These are phyloP conservation scores for Colletotrichum zoysiae DNA, from an alignment of 2,329 filamentous ascomycete species.

Conservation along the genomic window DNA sequence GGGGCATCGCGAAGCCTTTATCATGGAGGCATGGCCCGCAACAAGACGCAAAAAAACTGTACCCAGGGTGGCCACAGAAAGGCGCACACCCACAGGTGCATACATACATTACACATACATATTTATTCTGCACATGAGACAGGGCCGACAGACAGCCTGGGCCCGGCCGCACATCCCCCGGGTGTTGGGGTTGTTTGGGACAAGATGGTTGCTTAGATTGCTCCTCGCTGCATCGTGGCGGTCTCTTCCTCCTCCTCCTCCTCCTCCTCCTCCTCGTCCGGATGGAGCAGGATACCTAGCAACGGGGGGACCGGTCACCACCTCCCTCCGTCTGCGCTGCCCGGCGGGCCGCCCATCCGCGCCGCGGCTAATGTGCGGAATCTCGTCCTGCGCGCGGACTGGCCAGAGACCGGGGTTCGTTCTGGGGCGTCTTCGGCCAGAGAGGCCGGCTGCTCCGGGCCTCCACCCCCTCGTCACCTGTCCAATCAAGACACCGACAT, in stretches of 20 bases:
- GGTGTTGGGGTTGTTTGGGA: conserved; percentile 7
- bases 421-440: conserved; percentile 18
- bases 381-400: conserved; percentile 25
- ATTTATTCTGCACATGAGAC: conserved; percentile 3
- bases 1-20: conserved; percentile 42
- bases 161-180: not conserved
- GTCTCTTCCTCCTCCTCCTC: too few species aligned
- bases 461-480: too few species aligned
- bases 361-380: conserved; percentile 36
- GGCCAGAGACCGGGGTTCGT: conserved; percentile 19
- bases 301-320: conserved; percentile 2
- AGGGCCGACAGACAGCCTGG: conserved; percentile 15
- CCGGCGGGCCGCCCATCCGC: conserved; percentile 38
- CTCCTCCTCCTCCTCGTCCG: not conserved
- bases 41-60: not conserved
- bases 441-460: conserved; percentile 23
- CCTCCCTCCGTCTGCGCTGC: conserved; percentile 23
- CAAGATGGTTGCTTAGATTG: conserved; percentile 23
- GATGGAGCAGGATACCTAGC: conserved; percentile 10
- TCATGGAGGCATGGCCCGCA: conserved; percentile 19
- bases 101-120: not conserved
- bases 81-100: not conserved
- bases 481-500: not conserved
- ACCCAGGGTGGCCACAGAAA: conserved; percentile 21
- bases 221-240: conserved; percentile 23